Conservation (phyloP, 176 grass and related monocot genomes). For the Bothriochloa decipiens region DNA sequence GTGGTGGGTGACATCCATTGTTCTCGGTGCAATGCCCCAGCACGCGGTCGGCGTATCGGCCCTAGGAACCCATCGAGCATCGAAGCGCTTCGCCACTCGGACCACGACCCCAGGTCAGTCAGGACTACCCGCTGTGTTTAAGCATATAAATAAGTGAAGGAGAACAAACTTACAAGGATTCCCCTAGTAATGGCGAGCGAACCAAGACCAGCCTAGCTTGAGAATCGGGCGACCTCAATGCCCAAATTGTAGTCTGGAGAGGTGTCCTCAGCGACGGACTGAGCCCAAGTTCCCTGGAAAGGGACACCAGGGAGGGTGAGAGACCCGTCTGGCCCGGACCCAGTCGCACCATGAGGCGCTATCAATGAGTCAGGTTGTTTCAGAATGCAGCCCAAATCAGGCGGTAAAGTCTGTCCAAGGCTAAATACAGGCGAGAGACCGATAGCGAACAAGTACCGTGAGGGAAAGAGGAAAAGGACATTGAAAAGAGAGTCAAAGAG, state of each 20-base stretch:
- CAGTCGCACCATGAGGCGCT: background rate
- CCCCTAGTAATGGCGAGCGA: conserved; percentile 55
- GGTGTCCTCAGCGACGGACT: conserved; percentile 54
- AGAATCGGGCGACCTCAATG: background rate
- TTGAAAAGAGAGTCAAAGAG: conserved; percentile 59
- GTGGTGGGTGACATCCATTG: no score
- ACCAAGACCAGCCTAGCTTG: conserved; percentile 31
- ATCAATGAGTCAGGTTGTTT: conserved; percentile 49
- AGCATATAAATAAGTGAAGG: conserved; percentile 34
- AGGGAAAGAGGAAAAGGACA: background rate
- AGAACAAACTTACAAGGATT: conserved; percentile 47
- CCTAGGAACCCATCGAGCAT: no score
- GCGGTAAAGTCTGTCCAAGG: conserved; percentile 63
- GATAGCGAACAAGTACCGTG: conserved; percentile 51
- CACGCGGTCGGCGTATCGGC: no score
- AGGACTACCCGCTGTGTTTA: conserved; percentile 4
- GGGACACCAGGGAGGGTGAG: conserved; percentile 69
- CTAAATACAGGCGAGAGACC: conserved; percentile 72
- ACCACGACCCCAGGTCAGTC: background rate
- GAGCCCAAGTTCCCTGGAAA: conserved; percentile 64
- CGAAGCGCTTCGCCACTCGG: no score
- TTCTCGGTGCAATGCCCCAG: no score
- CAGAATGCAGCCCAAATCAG: conserved; percentile 55
- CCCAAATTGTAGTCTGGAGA: conserved; percentile 56
- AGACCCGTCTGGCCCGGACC: conserved; percentile 62